Conservation (phyloP, 768 basidiomycete genomes). For the Tulasnella calospora region DNA sequence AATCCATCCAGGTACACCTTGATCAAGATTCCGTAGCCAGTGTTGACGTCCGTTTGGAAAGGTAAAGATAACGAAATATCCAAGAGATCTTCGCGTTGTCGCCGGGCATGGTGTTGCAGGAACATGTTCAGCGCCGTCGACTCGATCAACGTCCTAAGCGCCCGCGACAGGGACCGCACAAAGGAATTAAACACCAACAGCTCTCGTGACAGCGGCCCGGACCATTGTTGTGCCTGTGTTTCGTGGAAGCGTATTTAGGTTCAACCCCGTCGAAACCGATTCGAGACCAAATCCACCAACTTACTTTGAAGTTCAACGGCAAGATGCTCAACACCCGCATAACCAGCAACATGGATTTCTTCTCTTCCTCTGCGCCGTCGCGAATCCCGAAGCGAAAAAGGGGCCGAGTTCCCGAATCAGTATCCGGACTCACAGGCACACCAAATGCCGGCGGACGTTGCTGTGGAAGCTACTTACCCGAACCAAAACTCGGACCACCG, state of each 20-base stretch:
- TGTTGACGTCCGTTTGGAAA: constrained; percentile 95
- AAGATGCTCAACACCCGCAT: constrained; percentile 96
- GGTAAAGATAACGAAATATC: constrained; percentile 90
- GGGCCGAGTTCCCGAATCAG: constrained; percentile 1
- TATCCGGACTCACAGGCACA: constrained; percentile 32
- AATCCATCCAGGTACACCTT: constrained; percentile 95
- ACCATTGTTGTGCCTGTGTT: constrained; percentile 79
- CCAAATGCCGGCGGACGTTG: constrained; percentile 29
- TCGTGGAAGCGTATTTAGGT: neutral
- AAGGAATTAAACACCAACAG: constrained; percentile 98
- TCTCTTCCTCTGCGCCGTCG: constrained; percentile 74
- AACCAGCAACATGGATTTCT: constrained; percentile 88
- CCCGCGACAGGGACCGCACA: constrained; percentile 83
- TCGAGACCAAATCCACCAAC: constrained; percentile 29
- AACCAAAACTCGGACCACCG: constrained; percentile 92
- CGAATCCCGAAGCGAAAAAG: neutral
- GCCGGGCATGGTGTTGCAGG: constrained; percentile 78
- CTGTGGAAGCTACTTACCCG: constrained; percentile 52
- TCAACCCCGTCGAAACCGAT: neutral
- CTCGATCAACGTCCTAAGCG: constrained; percentile 84
- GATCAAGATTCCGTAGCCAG: constrained; percentile 93
- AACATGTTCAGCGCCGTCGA: constrained; percentile 91
- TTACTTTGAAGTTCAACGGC: constrained; percentile 87
- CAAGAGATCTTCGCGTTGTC: constrained; percentile 82
- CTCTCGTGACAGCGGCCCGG: constrained; percentile 92